Evolutionary conservation across 768 basidiomycete species (phyloP), one percentile per base, ranked within the genome.

Genomic region (Phaeolepiota aurea): DNA sequence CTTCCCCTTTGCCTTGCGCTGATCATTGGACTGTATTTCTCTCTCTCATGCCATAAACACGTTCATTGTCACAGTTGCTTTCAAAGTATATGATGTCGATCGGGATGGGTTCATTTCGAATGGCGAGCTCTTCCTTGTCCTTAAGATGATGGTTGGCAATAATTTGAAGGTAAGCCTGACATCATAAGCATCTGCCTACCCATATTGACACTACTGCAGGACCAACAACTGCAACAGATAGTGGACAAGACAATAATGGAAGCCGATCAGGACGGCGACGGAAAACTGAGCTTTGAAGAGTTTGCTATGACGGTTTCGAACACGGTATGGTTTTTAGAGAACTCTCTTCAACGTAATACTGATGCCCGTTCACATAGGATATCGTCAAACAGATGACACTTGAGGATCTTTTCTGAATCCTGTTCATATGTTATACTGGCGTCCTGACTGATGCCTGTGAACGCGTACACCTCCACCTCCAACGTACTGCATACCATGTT

Each of bases 161-260:
- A 99, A 99, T 63, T 69, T 99, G 53, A 99, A 99, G 74, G 91
- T 91, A 36, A 44, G 61, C 43, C 19, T 31, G 28, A 31, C 14
- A 31, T 14, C 9, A 31, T 14, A 14, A 31, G 12, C 2, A 1
- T 15, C 12, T 1, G 5, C 13, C 18, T n/a, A 16, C 23, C 9
- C 12, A 31, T 38, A 30, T 30, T 40, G 2, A 23, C 25, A 34
- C 22, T 32, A 31, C 40, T 38, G 9, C 35, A 94, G 90, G 96
- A 99, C 58, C 88, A 94, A 57, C 96, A 98, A 68, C 67, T 99
- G 44, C 96, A 99, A 62, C 96, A 98, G 60, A 99, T 99, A 44
- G 96, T 99, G 13, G 96, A 99, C 64, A 99, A 99, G 71, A 98
- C 96, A 5, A 99, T 99, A 59, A 92, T 99, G 91, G 96, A 99